A percentile compares a stretch with the other conserved stretches of the same genome.
phyloP scores from a whole-genome alignment of 441 rosid genomes.

The Jatropha multifida region DNA sequence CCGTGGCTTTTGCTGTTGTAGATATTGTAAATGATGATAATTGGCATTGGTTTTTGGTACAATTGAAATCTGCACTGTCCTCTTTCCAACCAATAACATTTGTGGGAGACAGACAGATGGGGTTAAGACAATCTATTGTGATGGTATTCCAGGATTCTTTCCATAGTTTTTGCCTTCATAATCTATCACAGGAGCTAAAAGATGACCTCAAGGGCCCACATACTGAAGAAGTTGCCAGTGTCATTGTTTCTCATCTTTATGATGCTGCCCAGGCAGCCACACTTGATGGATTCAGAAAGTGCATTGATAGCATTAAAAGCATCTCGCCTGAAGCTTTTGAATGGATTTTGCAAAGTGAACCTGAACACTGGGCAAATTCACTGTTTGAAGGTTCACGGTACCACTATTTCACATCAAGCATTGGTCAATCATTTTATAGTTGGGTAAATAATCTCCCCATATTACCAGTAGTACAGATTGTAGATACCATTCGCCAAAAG shows the following conservation, averaged over 20 bases:
- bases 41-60: slow-evolving; percentile 53
- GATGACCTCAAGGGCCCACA: slow-evolving; percentile 39
- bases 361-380: slow-evolving; percentile 50
- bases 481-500: slow-evolving; percentile 43
- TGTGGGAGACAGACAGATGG: slow-evolving; percentile 40
- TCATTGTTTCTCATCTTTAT: slow-evolving; percentile 27
- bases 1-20: slow-evolving; percentile 48
- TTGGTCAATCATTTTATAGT: slow-evolving; percentile 38
- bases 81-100: slow-evolving; percentile 40
- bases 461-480: slow-evolving; percentile 40
- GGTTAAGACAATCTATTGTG: slow-evolving; percentile 28
- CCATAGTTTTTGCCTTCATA: slow-evolving; percentile 41
- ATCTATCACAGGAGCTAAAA: slow-evolving; percentile 40
- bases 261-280: slow-evolving; percentile 44
- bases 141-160: slow-evolving; percentile 39
- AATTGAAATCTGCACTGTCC: slow-evolving; percentile 38
- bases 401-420: slow-evolving; percentile 31
- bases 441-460: slow-evolving; percentile 33
- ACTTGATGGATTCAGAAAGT: slow-evolving; percentile 33
- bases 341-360: slow-evolving; percentile 48
- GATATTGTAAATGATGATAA: slow-evolving; percentile 41
- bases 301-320: slow-evolving; percentile 38
- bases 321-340: slow-evolving; percentile 44
- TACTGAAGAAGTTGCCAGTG: slow-evolving; percentile 36
- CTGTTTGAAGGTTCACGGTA: slow-evolving; percentile 40